Percentiles rank a stretch among this genome's conserved stretches.
phyloP scores from a whole-genome alignment of 2,329 filamentous ascomycete species.

The Herpomyces periplanetae region DNA sequence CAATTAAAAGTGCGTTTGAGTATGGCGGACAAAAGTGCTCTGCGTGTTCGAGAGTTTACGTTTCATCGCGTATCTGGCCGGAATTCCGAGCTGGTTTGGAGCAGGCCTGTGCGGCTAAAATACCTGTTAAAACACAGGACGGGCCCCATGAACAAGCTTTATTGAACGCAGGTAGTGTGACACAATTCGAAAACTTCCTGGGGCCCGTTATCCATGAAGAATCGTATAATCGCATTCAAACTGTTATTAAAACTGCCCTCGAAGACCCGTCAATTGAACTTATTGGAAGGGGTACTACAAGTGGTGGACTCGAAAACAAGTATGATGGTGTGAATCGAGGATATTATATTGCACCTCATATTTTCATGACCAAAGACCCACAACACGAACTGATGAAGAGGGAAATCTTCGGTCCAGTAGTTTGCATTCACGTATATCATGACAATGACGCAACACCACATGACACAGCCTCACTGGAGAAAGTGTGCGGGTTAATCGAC shows the following conservation, averaged over 20 bases:
- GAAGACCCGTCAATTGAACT: constrained; percentile 29
- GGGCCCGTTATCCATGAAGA: constrained; percentile 50
- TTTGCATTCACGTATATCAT: constrained; percentile 36
- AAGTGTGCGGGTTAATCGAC: constrained; percentile 23
- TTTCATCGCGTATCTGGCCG: constrained; percentile 32
- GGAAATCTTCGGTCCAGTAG: constrained; percentile 46
- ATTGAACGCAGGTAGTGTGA: constrained; percentile 23
- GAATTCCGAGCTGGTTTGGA: constrained; percentile 25
- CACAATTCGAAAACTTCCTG: constrained; percentile 35
- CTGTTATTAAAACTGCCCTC: constrained; percentile 42
- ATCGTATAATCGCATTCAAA: constrained; percentile 39
- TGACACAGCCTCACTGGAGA: constrained; percentile 12
- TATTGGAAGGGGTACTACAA: constrained; percentile 30
- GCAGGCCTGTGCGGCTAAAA: no score
- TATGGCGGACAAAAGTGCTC: constrained; percentile 76
- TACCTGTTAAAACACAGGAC: no score
- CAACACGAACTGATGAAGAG: constrained; percentile 29
- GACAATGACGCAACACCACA: constrained; percentile 15
- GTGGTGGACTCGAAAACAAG: no score
- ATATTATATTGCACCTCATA: constrained; percentile 46
- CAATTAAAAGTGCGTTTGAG: constrained; percentile 53
- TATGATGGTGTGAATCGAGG: constrained; percentile 40
- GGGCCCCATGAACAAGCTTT: constrained; percentile 28
- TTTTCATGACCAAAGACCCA: constrained; percentile 34
- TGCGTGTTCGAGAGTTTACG: constrained; percentile 39